Percentiles rank a stretch among this genome's conserved stretches.
These are phyloP conservation scores for Auricularia heimuer DNA, from an alignment of 768 basidiomycete genomes.

Conservation along the genomic window DNA sequence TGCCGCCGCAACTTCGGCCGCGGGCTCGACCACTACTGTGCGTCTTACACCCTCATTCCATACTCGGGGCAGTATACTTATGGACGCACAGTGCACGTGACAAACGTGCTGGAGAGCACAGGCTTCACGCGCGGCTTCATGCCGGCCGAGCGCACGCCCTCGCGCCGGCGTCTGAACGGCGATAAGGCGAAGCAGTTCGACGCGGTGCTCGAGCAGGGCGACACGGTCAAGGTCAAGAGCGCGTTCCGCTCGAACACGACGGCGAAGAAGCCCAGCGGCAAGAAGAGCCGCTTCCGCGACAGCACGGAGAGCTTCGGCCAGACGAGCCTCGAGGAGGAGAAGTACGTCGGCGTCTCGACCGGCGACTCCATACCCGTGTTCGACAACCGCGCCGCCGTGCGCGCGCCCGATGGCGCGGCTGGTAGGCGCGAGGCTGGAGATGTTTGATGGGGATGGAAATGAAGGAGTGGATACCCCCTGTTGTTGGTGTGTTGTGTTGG, in stretches of 20 bases:
- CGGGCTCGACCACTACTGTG: constrained; percentile 44
- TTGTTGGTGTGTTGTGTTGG: too few species aligned
- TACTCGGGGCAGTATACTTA: neutral
- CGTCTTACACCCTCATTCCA: constrained; percentile 11
- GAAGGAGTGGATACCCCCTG: neutral
- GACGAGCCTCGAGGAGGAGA: neutral
- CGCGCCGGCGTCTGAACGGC: neutral
- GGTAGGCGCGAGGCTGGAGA: neutral
- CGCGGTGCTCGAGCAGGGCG: neutral
- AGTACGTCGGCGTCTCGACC: neutral
- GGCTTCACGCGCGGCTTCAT: constrained; percentile 1
- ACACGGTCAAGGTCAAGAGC: neutral
- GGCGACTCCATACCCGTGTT: neutral
- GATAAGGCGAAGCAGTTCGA: neutral
- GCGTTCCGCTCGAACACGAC: neutral
- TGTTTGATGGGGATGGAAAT: neutral
- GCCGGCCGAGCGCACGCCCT: neutral
- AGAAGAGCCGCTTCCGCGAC: neutral
- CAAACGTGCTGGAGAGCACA: neutral
- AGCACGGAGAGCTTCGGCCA: neutral
- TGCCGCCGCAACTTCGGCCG: constrained; percentile 47
- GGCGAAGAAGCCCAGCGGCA: neutral
- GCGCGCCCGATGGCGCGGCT: neutral
- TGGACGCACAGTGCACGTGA: neutral
- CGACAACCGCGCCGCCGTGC: neutral